Base-by-base conservation (phyloP, 164 flowering plant species). In the Vitis labrusca region DNA sequence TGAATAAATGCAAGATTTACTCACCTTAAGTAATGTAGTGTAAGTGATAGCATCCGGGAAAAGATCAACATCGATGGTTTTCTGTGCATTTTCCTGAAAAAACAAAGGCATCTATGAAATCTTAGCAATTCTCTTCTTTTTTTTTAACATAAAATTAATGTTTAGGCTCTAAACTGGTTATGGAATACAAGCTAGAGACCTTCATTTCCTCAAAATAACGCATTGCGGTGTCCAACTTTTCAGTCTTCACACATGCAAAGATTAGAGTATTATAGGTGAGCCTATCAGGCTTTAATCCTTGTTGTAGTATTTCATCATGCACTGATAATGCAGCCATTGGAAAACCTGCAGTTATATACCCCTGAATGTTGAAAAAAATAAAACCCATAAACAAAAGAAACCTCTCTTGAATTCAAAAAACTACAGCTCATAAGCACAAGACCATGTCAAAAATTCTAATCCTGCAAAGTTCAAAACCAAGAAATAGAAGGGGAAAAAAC, bases 11-110 rank as follows among this genome's bases (percentile, higher is more conserved):
- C 10, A 67, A 27, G 7, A n/a, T 11, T 37, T 53, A 74, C 67
- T 47, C 67, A 90, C 92, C 91, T 87, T 85, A 5, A 90, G 77
- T 71, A 88, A 74, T 52, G 85, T 87, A 27, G 93, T 88, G 74
- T 85, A 90, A 8, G 93, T 90, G 60, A 86, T 81, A 51, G 69
- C 76, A 81, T 90, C 93, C 16, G 93, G 92, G 53, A 63, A 75
- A 81, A 85, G 77, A 72, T 79, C 76, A 64, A 14, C 59, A 49
- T 61, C 10, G 17, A 54, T 57, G 60, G 3, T 49, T 23, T 69
- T 79, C 52, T 75, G 73, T 59, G 86, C 86, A 67, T 79, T 79
- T 48, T 78, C 85, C 96, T 88, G 89, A 71, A 82, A 77, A 64
- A 65, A 67, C 8, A 16, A 12, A 63, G 16, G 60, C 23, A 59